Evolutionary conservation across 768 basidiomycete genomes (phyloP).

Genomic region (Lactarius evosmus): DNA sequence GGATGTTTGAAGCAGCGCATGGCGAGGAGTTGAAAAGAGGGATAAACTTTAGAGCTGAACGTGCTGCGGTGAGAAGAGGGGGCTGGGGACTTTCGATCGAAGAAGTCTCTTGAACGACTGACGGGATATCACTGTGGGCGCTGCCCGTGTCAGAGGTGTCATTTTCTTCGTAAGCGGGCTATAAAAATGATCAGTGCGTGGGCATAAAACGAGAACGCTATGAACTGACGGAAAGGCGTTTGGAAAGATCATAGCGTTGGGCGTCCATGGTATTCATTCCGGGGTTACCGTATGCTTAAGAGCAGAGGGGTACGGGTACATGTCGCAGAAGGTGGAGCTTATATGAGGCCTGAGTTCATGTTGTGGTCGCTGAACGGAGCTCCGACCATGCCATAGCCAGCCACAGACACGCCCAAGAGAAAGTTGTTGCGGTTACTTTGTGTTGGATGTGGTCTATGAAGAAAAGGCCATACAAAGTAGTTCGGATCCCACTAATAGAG

Average conservation of each 20-base stretch:
- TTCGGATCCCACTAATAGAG: conserved; percentile 11
- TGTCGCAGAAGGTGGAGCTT: not conserved
- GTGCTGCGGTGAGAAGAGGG: not conserved
- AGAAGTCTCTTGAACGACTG: conserved; percentile 1
- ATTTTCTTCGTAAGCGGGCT: conserved; percentile 12
- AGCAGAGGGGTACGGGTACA: not conserved
- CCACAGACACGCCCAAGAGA: conserved; percentile 14
- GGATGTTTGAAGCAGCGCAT: conserved; percentile 7
- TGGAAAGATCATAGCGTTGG: conserved; percentile 20
- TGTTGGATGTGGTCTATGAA: not conserved
- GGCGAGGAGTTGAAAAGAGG: conserved; percentile 4
- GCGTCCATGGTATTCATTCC: conserved; percentile 14
- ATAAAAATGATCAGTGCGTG: not conserved
- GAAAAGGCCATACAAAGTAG: conserved; percentile 18
- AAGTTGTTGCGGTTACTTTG: conserved; percentile 4
- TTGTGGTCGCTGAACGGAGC: conserved; percentile 11
- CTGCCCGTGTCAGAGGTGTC: not conserved
- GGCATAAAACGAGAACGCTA: not conserved
- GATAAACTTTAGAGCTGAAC: not conserved
- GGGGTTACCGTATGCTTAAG: not conserved
- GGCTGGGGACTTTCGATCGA: conserved; percentile 4
- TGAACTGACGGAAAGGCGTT: conserved; percentile 12
- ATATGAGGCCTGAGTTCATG: not conserved
- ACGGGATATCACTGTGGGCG: not conserved
- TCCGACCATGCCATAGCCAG: conserved; percentile 10